Evolutionary conservation across 805 yeast genomes (phyloP).

Genomic region (Cyberlindnera lachancei): DNA sequence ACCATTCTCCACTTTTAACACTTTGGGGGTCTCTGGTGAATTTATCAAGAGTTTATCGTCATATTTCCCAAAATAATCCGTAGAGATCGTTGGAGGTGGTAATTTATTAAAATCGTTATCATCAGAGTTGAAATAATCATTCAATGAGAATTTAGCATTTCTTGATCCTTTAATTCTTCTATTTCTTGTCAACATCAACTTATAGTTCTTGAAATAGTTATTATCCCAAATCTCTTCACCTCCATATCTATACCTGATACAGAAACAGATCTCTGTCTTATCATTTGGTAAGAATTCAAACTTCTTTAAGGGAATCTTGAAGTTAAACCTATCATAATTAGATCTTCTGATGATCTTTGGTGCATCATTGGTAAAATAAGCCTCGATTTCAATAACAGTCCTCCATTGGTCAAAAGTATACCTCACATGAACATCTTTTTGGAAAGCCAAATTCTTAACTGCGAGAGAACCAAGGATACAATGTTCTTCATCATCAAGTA

Average conservation of each 20-base stretch:
- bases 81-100: background rate
- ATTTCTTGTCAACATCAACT: conserved; percentile 25
- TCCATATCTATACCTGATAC: conserved; percentile 29
- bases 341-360: conserved; percentile 37
- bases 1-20: conserved; percentile 10
- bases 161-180: conserved; percentile 3
- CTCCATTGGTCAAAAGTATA: conserved; percentile 79
- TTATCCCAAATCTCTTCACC: conserved; percentile 71
- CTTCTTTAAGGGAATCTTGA: conserved; percentile 46
- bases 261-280: conserved; percentile 33
- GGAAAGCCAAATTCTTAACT: conserved; percentile 65
- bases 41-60: conserved; percentile 7
- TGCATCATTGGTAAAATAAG: conserved; percentile 47
- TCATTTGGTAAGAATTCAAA: conserved; percentile 13
- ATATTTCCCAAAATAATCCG: conserved; percentile 15
- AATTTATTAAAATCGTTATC: conserved; percentile 1
- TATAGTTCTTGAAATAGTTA: conserved; percentile 53
- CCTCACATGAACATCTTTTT: conserved; percentile 59
- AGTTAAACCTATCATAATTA: conserved; percentile 63
- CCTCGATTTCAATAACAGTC: conserved; percentile 62
- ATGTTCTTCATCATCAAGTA: conserved; percentile 46
- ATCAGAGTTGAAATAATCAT: conserved; percentile 12
- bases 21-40: conserved; percentile 24
- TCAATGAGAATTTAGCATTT: conserved; percentile 12
- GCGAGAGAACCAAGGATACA: conserved; percentile 67